Evolutionary conservation across 345 rosid species (phyloP), one percentile per base, ranked within the genome.

Genomic region (Microcos paniculata): DNA sequence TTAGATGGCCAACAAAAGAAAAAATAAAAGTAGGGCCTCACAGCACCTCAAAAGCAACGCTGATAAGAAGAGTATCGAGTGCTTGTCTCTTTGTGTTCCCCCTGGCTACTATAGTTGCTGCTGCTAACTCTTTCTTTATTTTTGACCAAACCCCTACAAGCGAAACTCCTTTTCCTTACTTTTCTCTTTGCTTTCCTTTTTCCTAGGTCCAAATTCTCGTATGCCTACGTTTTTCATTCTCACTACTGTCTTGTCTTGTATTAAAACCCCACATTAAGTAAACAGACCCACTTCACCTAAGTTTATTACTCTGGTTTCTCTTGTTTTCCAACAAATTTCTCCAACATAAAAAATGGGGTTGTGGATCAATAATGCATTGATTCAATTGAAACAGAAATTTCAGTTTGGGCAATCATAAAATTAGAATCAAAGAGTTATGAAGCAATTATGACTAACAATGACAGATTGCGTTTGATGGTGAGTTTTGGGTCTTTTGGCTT

Each of bases 11-110:
- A 81, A 68, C 82, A 79, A 81, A 83, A 80, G 79, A 21, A 26
- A 62, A 40, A 31, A 75, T 8, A 43, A 67, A 40, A 71, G 52
- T 61, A 61, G 83, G 78, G 48, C 85, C 83, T 42, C 0, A 48
- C n/a, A 68, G 55, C 75, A 51, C 88, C 87, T 87, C 42, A 80
- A 87, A 85, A 84, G 86, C 76, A 80, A 28, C 80, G 79, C 80
- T 80, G 40, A 75, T 21, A 57, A 33, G 76, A 59, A 82, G 75
- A 76, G 70, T 35, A 59, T 79, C 82, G 31, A 72, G 76, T 72
- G 58, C 64, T 70, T 81, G 78, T 77, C 80, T 65, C 8, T 52
- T 40, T 70, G 43, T 71, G 82, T 74, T 75, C 49, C 45, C 65
- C 57, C 51, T n/a, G n/a, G n/a, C n/a, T n/a, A n/a, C n/a, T 24